phyloP scores from a whole-genome alignment of 1,139 yeast genomes.

The Geotrichum citri-aurantii region DNA sequence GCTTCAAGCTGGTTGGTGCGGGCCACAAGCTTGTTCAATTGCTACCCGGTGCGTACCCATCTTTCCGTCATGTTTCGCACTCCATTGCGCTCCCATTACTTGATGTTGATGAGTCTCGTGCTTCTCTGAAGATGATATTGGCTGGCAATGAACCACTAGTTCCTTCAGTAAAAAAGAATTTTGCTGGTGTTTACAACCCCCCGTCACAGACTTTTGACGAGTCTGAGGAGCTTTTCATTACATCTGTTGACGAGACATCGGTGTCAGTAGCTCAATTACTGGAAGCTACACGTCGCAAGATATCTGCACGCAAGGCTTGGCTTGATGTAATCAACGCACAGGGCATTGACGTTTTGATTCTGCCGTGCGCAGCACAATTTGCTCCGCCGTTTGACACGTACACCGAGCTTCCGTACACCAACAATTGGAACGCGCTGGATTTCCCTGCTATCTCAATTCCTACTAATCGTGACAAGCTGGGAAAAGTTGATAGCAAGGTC shows the following conservation, averaged over 20 bases:
- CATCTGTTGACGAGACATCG: background rate
- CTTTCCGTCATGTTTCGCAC: slow-evolving; percentile 3
- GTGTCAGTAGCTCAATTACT: background rate
- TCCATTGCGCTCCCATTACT: slow-evolving; percentile 12
- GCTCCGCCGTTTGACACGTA: slow-evolving; percentile 13
- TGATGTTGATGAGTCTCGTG: slow-evolving; percentile 10
- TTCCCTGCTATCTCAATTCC: slow-evolving; percentile 17
- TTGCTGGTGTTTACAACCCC: slow-evolving; percentile 2
- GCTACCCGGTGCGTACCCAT: slow-evolving; percentile 8
- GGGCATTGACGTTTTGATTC: slow-evolving; percentile 15
- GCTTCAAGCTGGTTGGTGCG: slow-evolving; percentile 4
- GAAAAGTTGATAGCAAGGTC: slow-evolving; percentile 6
- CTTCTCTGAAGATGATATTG: slow-evolving; percentile 8
- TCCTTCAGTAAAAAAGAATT: slow-evolving; percentile 11
- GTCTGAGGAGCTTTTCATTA: slow-evolving; percentile 3
- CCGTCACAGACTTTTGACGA: background rate
- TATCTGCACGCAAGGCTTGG: slow-evolving; percentile 12
- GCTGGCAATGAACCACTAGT: slow-evolving; percentile 17
- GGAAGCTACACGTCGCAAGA: slow-evolving; percentile 3
- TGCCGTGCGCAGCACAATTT: slow-evolving; percentile 13
- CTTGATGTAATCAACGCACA: slow-evolving; percentile 3
- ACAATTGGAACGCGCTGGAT: slow-evolving; percentile 17
- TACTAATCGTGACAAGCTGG: slow-evolving; percentile 10
- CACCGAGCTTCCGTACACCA: slow-evolving; percentile 10
- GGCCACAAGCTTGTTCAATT: slow-evolving; percentile 13